Conservation (phyloP, 2,329 filamentous ascomycete genomes). For the Bisporella sp. region DNA sequence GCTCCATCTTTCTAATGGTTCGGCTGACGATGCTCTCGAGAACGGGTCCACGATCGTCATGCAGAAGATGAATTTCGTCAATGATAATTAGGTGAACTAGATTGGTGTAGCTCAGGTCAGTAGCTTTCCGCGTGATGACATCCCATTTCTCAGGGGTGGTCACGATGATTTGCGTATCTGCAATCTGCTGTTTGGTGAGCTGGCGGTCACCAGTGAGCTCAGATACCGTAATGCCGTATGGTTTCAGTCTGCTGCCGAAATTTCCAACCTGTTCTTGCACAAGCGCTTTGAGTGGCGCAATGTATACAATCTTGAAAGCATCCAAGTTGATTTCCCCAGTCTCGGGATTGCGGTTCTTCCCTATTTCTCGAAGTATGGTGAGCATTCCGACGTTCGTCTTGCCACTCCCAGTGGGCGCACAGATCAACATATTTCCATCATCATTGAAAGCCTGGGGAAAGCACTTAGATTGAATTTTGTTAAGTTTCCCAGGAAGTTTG, state of each 20-base stretch:
- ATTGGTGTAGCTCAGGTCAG: conserved; percentile 93
- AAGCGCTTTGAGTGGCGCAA: conserved; percentile 89
- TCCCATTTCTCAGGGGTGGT: conserved; percentile 99
- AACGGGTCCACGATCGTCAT: conserved; percentile 95
- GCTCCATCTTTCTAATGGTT: conserved; percentile 87
- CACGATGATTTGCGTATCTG: conserved; percentile 95
- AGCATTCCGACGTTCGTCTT: conserved; percentile 99
- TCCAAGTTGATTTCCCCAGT: conserved; percentile 95
- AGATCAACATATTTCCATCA: conserved; percentile 96
- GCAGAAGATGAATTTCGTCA: conserved; percentile 94
- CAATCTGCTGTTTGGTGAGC: conserved; percentile 96
- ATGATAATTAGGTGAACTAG: conserved; percentile 95
- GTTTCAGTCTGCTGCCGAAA: conserved; percentile 83
- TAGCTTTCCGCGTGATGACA: conserved; percentile 96
- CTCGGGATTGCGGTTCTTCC: conserved; percentile 81
- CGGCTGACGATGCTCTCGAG: conserved; percentile 94
- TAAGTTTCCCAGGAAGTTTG: conserved; percentile 77
- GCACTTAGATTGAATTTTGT: conserved; percentile 92
- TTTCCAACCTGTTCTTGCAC: conserved; percentile 98
- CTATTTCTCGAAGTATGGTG: conserved; percentile 90
- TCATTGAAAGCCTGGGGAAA: conserved; percentile 86
- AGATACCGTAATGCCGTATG: conserved; percentile 87
- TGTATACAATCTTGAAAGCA: conserved; percentile 97
- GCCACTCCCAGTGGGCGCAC: conserved; percentile 91
- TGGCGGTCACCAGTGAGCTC: conserved; percentile 96